These are phyloP conservation scores for Artemisia tridentata DNA, from an alignment of 129 eudicot genomes.

Conservation along the genomic window DNA sequence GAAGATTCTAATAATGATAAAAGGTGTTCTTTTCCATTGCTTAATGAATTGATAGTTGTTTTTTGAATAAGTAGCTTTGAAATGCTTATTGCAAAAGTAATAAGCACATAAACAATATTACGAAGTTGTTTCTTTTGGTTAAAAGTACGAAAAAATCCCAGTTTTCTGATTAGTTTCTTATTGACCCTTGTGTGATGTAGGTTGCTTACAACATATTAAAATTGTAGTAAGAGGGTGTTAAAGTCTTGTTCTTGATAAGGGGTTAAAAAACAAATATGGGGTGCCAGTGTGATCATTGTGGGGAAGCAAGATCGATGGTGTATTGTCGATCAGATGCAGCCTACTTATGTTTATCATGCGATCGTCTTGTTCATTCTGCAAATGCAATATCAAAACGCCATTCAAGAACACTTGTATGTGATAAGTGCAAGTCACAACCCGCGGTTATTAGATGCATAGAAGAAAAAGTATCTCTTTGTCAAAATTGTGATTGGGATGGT, in stretches of 20 bases:
- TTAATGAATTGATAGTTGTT: too few species aligned
- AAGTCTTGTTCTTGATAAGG: conserved; percentile 6
- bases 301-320: conserved; percentile 75
- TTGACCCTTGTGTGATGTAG: conserved; percentile 6
- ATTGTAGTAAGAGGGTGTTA: neutral
- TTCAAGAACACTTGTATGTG: conserved; percentile 82
- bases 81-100: too few species aligned
- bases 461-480: conserved; percentile 77
- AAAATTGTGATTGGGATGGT: conserved; percentile 68
- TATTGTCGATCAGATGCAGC: conserved; percentile 96
- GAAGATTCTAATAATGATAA: conserved; percentile 27
- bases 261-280: conserved; percentile 42
- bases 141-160: conserved; percentile 9
- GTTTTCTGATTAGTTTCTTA: conserved; percentile 13
- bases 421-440: conserved; percentile 72
- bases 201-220: conserved; percentile 11
- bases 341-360: conserved; percentile 82
- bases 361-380: conserved; percentile 80
- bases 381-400: conserved; percentile 85
- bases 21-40: conserved; percentile 13
- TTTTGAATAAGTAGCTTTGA: too few species aligned
- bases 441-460: conserved; percentile 74
- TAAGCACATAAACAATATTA: conserved; percentile 31
- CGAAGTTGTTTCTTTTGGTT: conserved; percentile 21
- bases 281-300: conserved; percentile 71